Percentiles rank a stretch among this genome's conserved stretches.
Evolutionary conservation across 2,329 filamentous ascomycete genomes (phyloP).

Genomic region (Ceratocystis colombiana): DNA sequence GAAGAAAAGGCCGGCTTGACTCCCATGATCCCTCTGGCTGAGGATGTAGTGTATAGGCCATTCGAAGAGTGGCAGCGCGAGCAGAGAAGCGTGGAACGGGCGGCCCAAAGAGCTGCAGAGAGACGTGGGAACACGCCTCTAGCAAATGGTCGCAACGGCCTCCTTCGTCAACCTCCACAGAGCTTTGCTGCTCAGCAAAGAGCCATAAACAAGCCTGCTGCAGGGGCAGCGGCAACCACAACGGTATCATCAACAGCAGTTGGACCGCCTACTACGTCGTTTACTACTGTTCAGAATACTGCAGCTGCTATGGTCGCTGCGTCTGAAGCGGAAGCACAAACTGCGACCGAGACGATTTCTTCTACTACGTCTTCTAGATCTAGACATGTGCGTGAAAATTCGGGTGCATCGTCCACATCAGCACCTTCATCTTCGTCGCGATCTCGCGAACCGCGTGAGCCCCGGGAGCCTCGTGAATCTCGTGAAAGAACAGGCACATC

Average conservation of each 20-base stretch:
- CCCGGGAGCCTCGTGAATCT: conserved; percentile 10
- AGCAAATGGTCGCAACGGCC: conserved; percentile 30
- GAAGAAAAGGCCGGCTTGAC: conserved; percentile 58
- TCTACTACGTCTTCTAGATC: conserved; percentile 16
- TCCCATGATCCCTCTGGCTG: conserved; percentile 51
- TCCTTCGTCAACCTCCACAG: conserved; percentile 48
- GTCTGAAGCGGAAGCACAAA: conserved; percentile 13
- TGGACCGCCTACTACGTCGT: conserved; percentile 19
- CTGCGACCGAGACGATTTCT: background rate
- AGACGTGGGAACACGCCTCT: conserved; percentile 28
- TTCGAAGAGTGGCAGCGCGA: conserved; percentile 53
- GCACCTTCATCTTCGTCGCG: conserved; percentile 19
- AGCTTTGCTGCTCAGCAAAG: conserved; percentile 58
- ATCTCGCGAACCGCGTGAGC: conserved; percentile 13
- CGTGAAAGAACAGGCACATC: conserved; percentile 15
- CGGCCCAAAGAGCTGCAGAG: conserved; percentile 14
- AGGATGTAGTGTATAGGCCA: conserved; percentile 53
- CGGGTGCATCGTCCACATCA: conserved; percentile 5
- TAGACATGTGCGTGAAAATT: conserved; percentile 22
- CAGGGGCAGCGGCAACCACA: conserved; percentile 32
- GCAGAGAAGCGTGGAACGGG: conserved; percentile 31
- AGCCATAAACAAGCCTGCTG: conserved; percentile 39
- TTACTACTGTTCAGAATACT: conserved; percentile 24
- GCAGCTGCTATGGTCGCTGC: conserved; percentile 23
- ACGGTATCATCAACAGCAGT: conserved; percentile 31